phyloP scores from a whole-genome alignment of 192 early-diverging fungal species.

The Backusella sp. region DNA sequence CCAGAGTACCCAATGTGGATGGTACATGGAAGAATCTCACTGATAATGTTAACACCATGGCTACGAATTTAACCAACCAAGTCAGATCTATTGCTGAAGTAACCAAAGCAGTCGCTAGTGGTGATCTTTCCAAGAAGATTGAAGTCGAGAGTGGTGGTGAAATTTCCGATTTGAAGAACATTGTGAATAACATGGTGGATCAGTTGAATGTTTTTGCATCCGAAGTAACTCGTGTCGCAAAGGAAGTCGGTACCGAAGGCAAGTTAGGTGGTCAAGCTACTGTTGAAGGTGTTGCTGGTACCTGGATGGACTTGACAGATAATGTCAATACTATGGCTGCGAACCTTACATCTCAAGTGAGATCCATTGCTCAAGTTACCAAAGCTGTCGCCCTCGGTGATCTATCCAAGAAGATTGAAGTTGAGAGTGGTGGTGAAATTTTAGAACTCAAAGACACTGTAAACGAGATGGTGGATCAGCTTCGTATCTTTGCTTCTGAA shows the following conservation, averaged over 20 bases:
- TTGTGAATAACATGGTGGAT: slow-evolving; percentile 71
- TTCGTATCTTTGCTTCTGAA: slow-evolving; percentile 52
- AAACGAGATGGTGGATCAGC: slow-evolving; percentile 50
- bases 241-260: slow-evolving; percentile 66
- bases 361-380: slow-evolving; percentile 51
- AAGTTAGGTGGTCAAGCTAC: slow-evolving; percentile 61
- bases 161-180: slow-evolving; percentile 63
- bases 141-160: slow-evolving; percentile 64
- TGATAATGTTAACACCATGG: too few species aligned
- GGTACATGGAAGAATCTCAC: too few species aligned
- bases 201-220: slow-evolving; percentile 48
- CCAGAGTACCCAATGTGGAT: too few species aligned
- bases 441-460: slow-evolving; percentile 40
- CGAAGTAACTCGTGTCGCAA: slow-evolving; percentile 63
- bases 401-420: slow-evolving; percentile 45
- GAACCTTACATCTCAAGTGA: slow-evolving; percentile 51
- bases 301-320: slow-evolving; percentile 57
- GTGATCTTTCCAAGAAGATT: slow-evolving; percentile 66
- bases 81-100: slow-evolving; percentile 61
- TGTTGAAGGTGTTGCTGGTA: slow-evolving; percentile 48
- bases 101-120: slow-evolving; percentile 60
- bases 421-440: slow-evolving; percentile 12
- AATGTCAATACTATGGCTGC: slow-evolving; percentile 61
- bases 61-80: too few species aligned
- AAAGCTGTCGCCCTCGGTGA: slow-evolving; percentile 54